phyloP scores from a whole-genome alignment of 1,284 basidiomycete genomes.

The Bondarzewia mesenterica region DNA sequence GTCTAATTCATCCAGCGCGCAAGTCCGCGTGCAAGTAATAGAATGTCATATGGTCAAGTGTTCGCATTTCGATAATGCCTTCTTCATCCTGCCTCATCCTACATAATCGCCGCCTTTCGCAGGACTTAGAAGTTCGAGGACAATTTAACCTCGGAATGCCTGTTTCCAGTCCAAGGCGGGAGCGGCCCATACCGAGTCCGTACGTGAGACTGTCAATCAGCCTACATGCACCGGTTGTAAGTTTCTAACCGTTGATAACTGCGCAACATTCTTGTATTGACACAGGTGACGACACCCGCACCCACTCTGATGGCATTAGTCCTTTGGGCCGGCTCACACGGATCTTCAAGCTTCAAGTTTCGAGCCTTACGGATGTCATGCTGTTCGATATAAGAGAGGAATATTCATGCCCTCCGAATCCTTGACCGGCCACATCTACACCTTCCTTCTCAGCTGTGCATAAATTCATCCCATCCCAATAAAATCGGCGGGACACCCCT shows the following conservation, averaged over 20 bases:
- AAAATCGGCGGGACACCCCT: neutral
- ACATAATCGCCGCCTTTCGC: too few relatives aligned
- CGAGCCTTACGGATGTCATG: neutral
- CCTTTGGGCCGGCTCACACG: too few relatives aligned
- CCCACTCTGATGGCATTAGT: neutral
- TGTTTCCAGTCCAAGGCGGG: too few relatives aligned
- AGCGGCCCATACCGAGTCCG: too few relatives aligned
- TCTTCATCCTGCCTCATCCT: too few relatives aligned
- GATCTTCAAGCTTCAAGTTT: neutral
- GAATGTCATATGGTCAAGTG: too few relatives aligned
- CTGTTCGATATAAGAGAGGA: neutral
- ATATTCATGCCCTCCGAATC: neutral
- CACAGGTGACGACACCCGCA: neutral
- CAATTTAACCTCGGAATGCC: too few relatives aligned
- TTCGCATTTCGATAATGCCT: too few relatives aligned
- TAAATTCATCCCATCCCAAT: too few relatives aligned
- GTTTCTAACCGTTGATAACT: neutral
- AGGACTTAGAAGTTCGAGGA: too few relatives aligned
- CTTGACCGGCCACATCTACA: neutral
- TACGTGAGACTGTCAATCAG: neutral
- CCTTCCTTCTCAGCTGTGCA: neutral
- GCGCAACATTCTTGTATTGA: neutral
- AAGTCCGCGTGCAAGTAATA: too few relatives aligned
- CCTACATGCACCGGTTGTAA: neutral
- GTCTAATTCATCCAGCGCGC: too few relatives aligned